These are phyloP conservation scores for Lactarius akahatsu DNA, from an alignment of 768 basidiomycete genomes.

Conservation along the genomic window DNA sequence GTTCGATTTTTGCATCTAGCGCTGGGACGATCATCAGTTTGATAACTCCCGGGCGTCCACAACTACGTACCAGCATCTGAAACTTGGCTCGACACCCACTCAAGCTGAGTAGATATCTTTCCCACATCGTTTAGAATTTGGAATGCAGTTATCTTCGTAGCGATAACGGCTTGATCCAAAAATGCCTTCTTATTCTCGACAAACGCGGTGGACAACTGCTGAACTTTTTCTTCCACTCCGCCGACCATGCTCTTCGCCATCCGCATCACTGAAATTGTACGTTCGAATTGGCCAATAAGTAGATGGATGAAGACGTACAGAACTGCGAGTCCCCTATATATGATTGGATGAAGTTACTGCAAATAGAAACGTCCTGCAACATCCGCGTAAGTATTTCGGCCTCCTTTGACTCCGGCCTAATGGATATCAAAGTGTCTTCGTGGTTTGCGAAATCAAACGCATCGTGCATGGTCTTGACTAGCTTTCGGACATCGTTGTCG, in stretches of 20 bases:
- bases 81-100: not conserved
- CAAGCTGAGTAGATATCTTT: not conserved
- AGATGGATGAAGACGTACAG: not conserved
- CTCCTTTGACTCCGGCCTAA: not conserved
- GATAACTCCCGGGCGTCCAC: too few species aligned
- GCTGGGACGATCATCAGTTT: too few species aligned
- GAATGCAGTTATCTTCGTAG: not conserved
- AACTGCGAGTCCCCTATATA: not conserved
- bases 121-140: not conserved
- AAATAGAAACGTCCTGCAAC: not conserved
- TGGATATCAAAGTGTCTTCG: not conserved
- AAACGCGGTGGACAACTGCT: not conserved
- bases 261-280: not conserved
- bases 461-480: slow-evolving; percentile 1
- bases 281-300: not conserved
- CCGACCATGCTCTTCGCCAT: not conserved
- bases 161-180: not conserved
- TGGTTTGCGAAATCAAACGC: not conserved
- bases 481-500: not conserved
- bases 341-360: not conserved
- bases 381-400: not conserved
- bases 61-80: not conserved
- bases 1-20: too few species aligned
- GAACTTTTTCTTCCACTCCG: not conserved
- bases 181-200: not conserved